Conservation (phyloP, 148 eudicot genomes). For the Heliamphora exappendiculata region DNA sequence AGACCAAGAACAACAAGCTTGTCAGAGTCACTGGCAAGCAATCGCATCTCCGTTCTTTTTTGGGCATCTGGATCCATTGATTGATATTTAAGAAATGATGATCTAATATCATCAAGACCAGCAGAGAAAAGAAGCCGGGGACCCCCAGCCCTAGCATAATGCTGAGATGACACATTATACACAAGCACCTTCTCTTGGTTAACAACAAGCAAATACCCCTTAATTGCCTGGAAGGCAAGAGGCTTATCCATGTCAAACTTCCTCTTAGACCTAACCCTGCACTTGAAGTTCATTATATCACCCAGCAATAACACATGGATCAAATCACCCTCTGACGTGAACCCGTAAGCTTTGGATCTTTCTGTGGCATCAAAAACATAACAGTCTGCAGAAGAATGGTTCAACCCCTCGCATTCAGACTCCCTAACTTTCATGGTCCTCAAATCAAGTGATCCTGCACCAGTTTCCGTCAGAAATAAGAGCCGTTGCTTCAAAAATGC, state of each 20-base stretch:
- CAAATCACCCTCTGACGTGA: constrained; percentile 70
- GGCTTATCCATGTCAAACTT: constrained; percentile 61
- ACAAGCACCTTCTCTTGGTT: constrained; percentile 62
- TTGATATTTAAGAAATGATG: constrained; percentile 45
- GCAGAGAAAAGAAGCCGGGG: constrained; percentile 70
- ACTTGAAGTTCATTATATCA: constrained; percentile 79
- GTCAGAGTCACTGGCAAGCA: constrained; percentile 75
- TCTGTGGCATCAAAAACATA: constrained; percentile 84
- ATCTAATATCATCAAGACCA: constrained; percentile 56
- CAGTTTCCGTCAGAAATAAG: constrained; percentile 78
- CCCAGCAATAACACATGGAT: constrained; percentile 72
- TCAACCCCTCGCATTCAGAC: constrained; percentile 80
- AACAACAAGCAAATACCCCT: constrained; percentile 64
- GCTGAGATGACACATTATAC: constrained; percentile 76
- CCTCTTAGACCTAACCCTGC: constrained; percentile 83
- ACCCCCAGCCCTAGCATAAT: constrained; percentile 60
- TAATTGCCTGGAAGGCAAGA: constrained; percentile 64
- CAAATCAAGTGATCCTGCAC: constrained; percentile 92
- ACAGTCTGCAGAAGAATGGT: constrained; percentile 45
- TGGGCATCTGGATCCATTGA: constrained; percentile 15
- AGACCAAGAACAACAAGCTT: constrained; percentile 71
- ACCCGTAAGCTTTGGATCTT: constrained; percentile 82
- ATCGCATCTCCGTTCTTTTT: constrained; percentile 33
- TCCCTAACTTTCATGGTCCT: constrained; percentile 83
- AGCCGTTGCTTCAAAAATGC: constrained; percentile 85